These are phyloP conservation scores for Striga asiatica DNA, from an alignment of 257 asterid species.

Conservation along the genomic window DNA sequence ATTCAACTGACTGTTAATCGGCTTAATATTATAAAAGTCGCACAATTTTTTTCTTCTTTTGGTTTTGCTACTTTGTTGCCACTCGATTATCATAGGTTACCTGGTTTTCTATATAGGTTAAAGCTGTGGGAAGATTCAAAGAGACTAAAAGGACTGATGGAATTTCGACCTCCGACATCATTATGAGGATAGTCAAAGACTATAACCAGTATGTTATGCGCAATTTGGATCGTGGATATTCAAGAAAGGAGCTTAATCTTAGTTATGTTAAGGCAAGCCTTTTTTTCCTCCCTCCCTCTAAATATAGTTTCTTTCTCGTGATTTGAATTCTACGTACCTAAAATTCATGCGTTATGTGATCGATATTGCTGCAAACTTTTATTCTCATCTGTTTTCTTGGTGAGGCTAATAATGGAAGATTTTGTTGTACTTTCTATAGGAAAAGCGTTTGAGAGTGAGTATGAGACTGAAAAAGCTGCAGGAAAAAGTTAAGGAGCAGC, in stretches of 20 bases:
- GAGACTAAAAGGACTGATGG: constrained; percentile 66
- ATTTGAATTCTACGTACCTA: background rate
- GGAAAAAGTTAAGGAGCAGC: constrained; percentile 69
- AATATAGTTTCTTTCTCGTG: background rate
- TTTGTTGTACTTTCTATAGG: constrained; percentile 30
- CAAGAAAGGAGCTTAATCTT: constrained; percentile 61
- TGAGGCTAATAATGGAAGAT: constrained; percentile 10
- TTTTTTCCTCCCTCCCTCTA: background rate
- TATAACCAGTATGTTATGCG: constrained; percentile 71
- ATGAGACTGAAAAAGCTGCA: constrained; percentile 61
- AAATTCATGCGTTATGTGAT: too few relatives aligned
- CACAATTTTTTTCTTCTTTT: background rate
- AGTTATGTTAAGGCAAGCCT: constrained; percentile 55
- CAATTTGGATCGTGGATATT: constrained; percentile 67
- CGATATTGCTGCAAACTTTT: background rate
- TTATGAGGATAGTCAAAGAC: constrained; percentile 68
- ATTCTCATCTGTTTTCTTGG: background rate
- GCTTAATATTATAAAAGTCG: background rate
- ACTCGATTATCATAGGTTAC: constrained; percentile 9
- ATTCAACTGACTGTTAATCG: background rate
- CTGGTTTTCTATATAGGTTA: constrained; percentile 36
- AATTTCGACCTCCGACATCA: constrained; percentile 66
- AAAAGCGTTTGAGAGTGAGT: constrained; percentile 56
- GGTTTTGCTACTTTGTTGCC: background rate
- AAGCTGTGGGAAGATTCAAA: constrained; percentile 59